Conservation (phyloP, 768 basidiomycete genomes). For the Boletus patriciae region DNA sequence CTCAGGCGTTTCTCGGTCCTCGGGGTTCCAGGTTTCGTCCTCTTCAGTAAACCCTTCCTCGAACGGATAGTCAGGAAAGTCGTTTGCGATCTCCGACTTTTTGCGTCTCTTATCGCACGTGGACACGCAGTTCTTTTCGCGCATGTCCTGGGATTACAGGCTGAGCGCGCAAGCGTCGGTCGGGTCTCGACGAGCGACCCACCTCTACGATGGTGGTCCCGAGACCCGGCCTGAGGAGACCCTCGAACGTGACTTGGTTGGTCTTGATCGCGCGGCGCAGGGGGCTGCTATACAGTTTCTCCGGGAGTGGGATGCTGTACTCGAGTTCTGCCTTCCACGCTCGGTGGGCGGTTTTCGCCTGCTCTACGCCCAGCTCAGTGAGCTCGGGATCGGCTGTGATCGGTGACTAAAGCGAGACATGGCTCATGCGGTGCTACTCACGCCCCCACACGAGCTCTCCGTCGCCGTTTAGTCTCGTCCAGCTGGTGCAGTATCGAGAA, state of each 20-base stretch:
- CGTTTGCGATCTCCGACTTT: constrained; percentile 44
- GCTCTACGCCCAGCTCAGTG: constrained; percentile 53
- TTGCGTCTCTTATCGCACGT: constrained; percentile 67
- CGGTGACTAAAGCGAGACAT: background rate
- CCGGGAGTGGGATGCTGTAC: constrained; percentile 48
- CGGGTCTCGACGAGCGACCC: background rate
- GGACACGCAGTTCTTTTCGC: constrained; percentile 66
- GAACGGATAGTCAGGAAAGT: constrained; percentile 53
- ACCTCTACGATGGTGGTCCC: constrained; percentile 60
- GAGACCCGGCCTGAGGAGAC: constrained; percentile 31
- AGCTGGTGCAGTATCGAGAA: constrained; percentile 36
- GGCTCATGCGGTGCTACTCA: constrained; percentile 35
- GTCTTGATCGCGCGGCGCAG: constrained; percentile 62
- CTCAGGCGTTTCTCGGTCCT: constrained; percentile 51
- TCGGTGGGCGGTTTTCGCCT: constrained; percentile 47
- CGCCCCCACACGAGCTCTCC: constrained; percentile 73
- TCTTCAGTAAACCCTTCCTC: constrained; percentile 61
- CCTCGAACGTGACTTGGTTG: constrained; percentile 51
- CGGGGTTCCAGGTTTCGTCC: constrained; percentile 59
- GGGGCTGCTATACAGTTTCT: constrained; percentile 61
- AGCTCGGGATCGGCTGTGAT: constrained; percentile 63
- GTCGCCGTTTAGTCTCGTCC: constrained; percentile 61
- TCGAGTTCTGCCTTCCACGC: constrained; percentile 51
- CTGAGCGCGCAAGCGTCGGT: background rate
- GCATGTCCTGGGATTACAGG: constrained; percentile 48